Percentiles rank a stretch among this genome's conserved stretches.
phyloP scores from a whole-genome alignment of 2,329 filamentous ascomycete species.

The Nannizziopsis barbatae region DNA sequence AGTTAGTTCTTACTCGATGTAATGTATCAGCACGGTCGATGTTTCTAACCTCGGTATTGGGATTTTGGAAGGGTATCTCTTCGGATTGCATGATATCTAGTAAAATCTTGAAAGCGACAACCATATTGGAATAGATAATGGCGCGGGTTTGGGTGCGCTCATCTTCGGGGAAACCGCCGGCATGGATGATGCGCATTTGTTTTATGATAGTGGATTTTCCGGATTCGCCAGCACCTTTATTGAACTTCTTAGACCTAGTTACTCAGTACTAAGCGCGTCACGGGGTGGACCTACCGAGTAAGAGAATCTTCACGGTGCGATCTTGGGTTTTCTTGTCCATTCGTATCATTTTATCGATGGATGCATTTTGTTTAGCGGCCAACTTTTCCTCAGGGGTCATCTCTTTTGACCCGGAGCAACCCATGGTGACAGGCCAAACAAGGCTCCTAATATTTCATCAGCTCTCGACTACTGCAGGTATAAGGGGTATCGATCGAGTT shows the following conservation, averaged over 20 bases:
- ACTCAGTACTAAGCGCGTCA: background rate
- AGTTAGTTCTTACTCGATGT: background rate
- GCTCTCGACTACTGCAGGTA: background rate
- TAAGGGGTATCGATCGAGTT: too few species aligned
- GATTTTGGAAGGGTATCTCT: slow-evolving; percentile 63
- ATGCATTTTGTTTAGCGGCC: slow-evolving; percentile 38
- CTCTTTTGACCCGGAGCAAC: slow-evolving; percentile 36
- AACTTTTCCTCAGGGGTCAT: slow-evolving; percentile 33
- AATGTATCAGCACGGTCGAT: background rate
- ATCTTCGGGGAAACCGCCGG: slow-evolving; percentile 76
- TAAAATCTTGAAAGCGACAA: slow-evolving; percentile 84
- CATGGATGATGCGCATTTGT: slow-evolving; percentile 97
- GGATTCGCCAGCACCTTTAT: slow-evolving; percentile 77
- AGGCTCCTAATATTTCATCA: background rate
- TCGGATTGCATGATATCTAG: slow-evolving; percentile 85
- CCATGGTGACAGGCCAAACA: slow-evolving; percentile 25
- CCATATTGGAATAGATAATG: slow-evolving; percentile 88
- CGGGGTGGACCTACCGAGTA: slow-evolving; percentile 57
- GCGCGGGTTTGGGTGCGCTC: slow-evolving; percentile 91
- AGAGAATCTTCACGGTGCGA: slow-evolving; percentile 82
- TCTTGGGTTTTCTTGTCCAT: slow-evolving; percentile 78
- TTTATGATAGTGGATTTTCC: slow-evolving; percentile 96
- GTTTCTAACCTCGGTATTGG: slow-evolving; percentile 58
- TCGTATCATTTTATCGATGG: slow-evolving; percentile 77
- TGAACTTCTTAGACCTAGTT: background rate